These are phyloP conservation scores for Vanrija pseudolonga DNA, from an alignment of 1,284 basidiomycete genomes.

Conservation along the genomic window DNA sequence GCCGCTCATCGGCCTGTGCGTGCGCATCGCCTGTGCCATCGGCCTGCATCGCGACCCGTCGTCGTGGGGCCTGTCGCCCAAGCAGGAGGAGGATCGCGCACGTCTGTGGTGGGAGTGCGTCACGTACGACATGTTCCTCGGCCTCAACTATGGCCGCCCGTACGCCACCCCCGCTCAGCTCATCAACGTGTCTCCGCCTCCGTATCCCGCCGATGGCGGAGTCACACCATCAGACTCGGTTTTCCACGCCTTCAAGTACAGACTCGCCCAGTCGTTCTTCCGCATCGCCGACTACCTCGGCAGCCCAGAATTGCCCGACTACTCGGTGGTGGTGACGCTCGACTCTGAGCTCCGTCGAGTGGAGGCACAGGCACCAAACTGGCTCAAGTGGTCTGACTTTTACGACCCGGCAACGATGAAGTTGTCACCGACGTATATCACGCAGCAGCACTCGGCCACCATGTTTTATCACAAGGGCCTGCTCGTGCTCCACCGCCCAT, in stretches of 20 bases:
- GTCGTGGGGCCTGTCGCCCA: slow-evolving; percentile 19
- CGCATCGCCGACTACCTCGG: slow-evolving; percentile 21
- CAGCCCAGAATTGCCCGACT: slow-evolving; percentile 19
- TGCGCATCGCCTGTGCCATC: slow-evolving; percentile 15
- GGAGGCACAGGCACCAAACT: slow-evolving; percentile 16
- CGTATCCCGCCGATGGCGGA: slow-evolving; percentile 8
- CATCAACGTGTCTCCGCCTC: slow-evolving; percentile 13
- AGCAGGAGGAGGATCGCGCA: slow-evolving; percentile 15
- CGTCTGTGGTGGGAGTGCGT: slow-evolving; percentile 22
- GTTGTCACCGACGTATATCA: slow-evolving; percentile 11
- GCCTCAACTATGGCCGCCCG: slow-evolving; percentile 29
- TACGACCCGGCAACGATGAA: not conserved
- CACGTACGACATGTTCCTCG: slow-evolving; percentile 23
- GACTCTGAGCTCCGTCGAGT: slow-evolving; percentile 18
- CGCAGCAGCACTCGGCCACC: slow-evolving; percentile 23
- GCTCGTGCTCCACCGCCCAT: slow-evolving; percentile 22
- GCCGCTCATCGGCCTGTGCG: slow-evolving; percentile 20
- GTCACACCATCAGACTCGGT: slow-evolving; percentile 9
- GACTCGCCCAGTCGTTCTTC: slow-evolving; percentile 15
- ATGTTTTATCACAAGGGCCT: slow-evolving; percentile 26
- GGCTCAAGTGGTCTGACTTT: slow-evolving; percentile 21
- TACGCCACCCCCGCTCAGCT: slow-evolving; percentile 22
- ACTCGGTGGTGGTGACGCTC: slow-evolving; percentile 17
- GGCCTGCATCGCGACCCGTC: slow-evolving; percentile 21
- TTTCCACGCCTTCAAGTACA: slow-evolving; percentile 23